phyloP scores from a whole-genome alignment of 2,329 filamentous ascomycete species.

The Aureobasidium sp. region DNA sequence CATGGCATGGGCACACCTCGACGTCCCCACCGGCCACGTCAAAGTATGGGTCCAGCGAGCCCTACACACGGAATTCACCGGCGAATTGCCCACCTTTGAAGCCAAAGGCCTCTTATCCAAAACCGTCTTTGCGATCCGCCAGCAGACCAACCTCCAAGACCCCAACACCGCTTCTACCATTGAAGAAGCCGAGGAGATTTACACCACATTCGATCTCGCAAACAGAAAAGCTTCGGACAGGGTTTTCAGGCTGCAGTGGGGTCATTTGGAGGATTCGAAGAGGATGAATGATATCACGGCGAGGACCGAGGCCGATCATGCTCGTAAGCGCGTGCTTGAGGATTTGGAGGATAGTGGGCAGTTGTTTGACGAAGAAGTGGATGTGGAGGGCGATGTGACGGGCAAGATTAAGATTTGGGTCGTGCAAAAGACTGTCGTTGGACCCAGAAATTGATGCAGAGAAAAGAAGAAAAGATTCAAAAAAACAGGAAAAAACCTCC shows the following conservation, averaged over 20 bases:
- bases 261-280: background rate
- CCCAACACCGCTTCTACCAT: no score
- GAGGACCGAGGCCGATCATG: background rate
- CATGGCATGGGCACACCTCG: background rate
- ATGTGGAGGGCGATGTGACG: background rate
- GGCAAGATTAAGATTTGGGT: conserved; percentile 4
- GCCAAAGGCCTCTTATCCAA: background rate
- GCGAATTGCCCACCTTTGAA: conserved; percentile 5
- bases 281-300: background rate
- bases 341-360: background rate
- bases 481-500: background rate
- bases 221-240: conserved; percentile 3
- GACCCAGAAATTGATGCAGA: conserved; percentile 12
- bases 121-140: background rate
- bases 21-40: conserved; percentile 3
- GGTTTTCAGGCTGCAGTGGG: background rate
- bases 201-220: conserved; percentile 11
- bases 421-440: background rate
- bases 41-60: conserved; percentile 5
- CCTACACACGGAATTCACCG: conserved; percentile 2
- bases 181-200: background rate
- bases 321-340: background rate
- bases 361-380: background rate
- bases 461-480: background rate
- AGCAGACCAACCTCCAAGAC: background rate